These are phyloP conservation scores for Trypanosoma cruzi DNA, from an alignment of 208 protist species.

Conservation along the genomic window DNA sequence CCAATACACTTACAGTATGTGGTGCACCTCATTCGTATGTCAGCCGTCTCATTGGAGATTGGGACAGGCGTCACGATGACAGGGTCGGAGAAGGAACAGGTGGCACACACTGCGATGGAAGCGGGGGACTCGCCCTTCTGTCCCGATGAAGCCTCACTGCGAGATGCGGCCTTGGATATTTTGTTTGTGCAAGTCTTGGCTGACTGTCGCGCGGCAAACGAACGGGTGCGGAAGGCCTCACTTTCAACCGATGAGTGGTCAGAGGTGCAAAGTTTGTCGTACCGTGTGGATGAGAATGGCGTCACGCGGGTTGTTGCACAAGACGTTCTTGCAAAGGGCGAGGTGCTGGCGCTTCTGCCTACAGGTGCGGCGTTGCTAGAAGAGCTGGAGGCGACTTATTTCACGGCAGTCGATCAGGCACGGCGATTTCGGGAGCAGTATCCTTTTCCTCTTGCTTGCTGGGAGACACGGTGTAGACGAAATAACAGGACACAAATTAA, in stretches of 20 bases:
- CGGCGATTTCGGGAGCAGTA: slow-evolving; percentile 31
- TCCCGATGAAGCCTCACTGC: background rate
- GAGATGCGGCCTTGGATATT: slow-evolving; percentile 15
- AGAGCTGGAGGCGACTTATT: slow-evolving; percentile 36
- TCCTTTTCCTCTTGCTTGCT: background rate
- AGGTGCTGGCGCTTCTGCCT: slow-evolving; percentile 27
- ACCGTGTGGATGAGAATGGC: background rate
- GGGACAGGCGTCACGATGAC: no score
- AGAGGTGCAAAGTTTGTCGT: slow-evolving; percentile 11
- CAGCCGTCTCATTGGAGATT: slow-evolving; percentile 11
- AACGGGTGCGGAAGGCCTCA: background rate
- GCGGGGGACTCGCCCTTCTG: background rate
- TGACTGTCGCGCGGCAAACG: slow-evolving; percentile 30
- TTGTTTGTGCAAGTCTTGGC: slow-evolving; percentile 34
- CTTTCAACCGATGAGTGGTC: slow-evolving; percentile 12
- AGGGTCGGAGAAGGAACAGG: background rate
- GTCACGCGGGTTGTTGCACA: slow-evolving; percentile 10
- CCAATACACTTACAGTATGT: slow-evolving; percentile 67
- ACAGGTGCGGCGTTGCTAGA: slow-evolving; percentile 2
- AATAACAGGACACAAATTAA: background rate
- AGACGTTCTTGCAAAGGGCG: slow-evolving; percentile 6
- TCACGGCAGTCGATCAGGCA: slow-evolving; percentile 45
- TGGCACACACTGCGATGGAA: background rate
- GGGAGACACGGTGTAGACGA: background rate
- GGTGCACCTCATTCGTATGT: slow-evolving; percentile 36